phyloP scores from a whole-genome alignment of 2,329 filamentous ascomycete species.

The Akanthomyces dipterigenus region DNA sequence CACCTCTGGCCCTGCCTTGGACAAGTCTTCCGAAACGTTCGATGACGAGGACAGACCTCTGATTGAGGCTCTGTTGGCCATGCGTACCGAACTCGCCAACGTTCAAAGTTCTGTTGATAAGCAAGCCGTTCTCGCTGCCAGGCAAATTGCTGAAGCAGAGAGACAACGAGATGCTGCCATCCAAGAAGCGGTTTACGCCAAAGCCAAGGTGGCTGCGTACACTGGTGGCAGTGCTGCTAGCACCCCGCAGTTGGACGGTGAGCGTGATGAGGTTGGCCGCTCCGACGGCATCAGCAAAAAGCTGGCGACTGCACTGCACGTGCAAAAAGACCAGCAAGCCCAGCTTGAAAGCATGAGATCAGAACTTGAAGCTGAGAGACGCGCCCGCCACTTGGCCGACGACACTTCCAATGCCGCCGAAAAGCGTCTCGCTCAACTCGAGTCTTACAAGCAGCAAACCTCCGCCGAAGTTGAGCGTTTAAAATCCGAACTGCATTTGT shows the following conservation, averaged over 20 bases:
- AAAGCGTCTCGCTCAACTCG: slow-evolving; percentile 75
- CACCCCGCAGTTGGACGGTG: slow-evolving; percentile 52
- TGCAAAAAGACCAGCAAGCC: slow-evolving; percentile 75
- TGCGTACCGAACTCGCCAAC: slow-evolving; percentile 82
- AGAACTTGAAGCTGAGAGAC: slow-evolving; percentile 76
- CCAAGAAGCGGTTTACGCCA: slow-evolving; percentile 89
- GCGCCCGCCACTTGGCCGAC: slow-evolving; percentile 76
- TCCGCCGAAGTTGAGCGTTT: slow-evolving; percentile 79
- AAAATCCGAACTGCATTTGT: slow-evolving; percentile 75
- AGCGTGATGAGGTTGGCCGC: slow-evolving; percentile 51
- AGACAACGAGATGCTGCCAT: slow-evolving; percentile 93
- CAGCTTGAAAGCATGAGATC: slow-evolving; percentile 61
- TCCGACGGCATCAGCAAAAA: slow-evolving; percentile 72
- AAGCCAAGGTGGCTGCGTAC: slow-evolving; percentile 82
- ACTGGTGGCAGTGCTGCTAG: slow-evolving; percentile 55
- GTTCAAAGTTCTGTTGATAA: slow-evolving; percentile 87
- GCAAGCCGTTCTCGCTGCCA: slow-evolving; percentile 78
- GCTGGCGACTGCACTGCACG: slow-evolving; percentile 71
- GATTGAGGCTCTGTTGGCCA: slow-evolving; percentile 84
- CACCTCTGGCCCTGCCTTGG: slow-evolving; percentile 64
- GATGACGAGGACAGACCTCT: slow-evolving; percentile 87
- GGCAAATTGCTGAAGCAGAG: slow-evolving; percentile 87
- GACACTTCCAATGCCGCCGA: slow-evolving; percentile 79
- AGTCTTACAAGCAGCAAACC: slow-evolving; percentile 75
- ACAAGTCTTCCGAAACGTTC: slow-evolving; percentile 72